These are phyloP conservation scores for Kuraishia piskuri DNA, from an alignment of 805 yeast species.

Conservation along the genomic window DNA sequence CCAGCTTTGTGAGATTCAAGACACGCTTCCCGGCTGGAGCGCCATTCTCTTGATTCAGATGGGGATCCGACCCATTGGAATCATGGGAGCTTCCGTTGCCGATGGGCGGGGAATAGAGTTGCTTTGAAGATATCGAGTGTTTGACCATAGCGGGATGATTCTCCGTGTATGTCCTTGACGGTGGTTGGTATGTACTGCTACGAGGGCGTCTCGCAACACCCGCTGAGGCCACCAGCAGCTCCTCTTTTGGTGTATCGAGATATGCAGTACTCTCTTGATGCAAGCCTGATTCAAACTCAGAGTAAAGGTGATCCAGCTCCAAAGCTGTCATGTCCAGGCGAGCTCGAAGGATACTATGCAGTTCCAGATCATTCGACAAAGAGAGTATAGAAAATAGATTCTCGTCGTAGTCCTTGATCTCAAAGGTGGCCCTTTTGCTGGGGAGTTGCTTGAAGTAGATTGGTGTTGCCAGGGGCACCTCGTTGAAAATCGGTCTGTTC, in stretches of 20 bases:
- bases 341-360: constrained; percentile 14
- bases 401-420: constrained; percentile 24
- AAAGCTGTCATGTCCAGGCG: constrained; percentile 18
- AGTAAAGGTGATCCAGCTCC: constrained; percentile 16
- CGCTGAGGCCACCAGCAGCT: constrained; percentile 1
- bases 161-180: constrained; percentile 5
- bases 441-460: constrained; percentile 21
- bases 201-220: constrained; percentile 12
- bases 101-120: neutral
- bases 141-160: neutral
- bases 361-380: constrained; percentile 15
- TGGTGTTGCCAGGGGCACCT: constrained; percentile 29
- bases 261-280: neutral
- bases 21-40: neutral
- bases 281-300: constrained; percentile 11
- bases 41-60: neutral
- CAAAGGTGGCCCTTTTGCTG: constrained; percentile 15
- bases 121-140: neutral
- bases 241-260: no score
- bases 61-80: neutral
- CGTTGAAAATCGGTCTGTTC: constrained; percentile 28
- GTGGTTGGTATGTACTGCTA: constrained; percentile 20
- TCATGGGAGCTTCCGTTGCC: neutral
- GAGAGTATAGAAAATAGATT: constrained; percentile 19
- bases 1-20: neutral